A percentile compares a stretch with the other conserved stretches of the same genome.
phyloP scores from a whole-genome alignment of 2,329 filamentous ascomycete genomes.

The Scedosporium dehoogii region DNA sequence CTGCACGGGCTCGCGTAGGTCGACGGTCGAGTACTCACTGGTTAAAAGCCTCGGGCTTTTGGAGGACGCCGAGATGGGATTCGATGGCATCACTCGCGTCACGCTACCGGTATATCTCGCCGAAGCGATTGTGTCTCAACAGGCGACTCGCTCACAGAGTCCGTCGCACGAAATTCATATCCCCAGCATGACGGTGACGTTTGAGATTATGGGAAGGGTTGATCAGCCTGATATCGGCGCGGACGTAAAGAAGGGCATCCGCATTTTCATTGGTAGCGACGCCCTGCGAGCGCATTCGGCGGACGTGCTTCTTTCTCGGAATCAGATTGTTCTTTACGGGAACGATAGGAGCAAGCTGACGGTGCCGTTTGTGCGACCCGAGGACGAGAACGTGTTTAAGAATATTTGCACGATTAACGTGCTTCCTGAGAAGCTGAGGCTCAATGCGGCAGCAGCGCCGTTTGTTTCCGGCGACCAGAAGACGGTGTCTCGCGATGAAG shows the following conservation, averaged over 20 bases:
- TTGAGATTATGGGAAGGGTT: constrained; percentile 55
- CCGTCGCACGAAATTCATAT: constrained; percentile 59
- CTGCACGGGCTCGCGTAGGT: constrained; percentile 85
- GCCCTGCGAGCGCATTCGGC: constrained; percentile 76
- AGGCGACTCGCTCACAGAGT: constrained; percentile 61
- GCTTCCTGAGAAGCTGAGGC: constrained; percentile 43
- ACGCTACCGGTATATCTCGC: constrained; percentile 80
- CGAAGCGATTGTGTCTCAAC: constrained; percentile 73
- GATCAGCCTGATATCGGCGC: constrained; percentile 34
- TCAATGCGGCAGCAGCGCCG: constrained; percentile 36
- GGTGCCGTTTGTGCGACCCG: constrained; percentile 84
- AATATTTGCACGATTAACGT: constrained; percentile 56
- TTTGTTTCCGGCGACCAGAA: constrained; percentile 29
- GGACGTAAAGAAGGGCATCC: constrained; percentile 46
- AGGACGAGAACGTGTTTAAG: constrained; percentile 75
- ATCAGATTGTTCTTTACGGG: constrained; percentile 78
- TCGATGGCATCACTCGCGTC: constrained; percentile 58
- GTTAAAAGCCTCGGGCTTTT: constrained; percentile 64
- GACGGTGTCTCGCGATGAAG: constrained; percentile 1
- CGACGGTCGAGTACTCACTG: constrained; percentile 66
- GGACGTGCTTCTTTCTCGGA: constrained; percentile 85
- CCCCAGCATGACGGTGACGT: constrained; percentile 69
- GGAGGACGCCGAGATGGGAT: constrained; percentile 54
- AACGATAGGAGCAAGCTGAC: constrained; percentile 79
- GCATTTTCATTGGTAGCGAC: constrained; percentile 86